Conservation (phyloP, 2,329 filamentous ascomycete species). For the Tolypocladium capitatum region DNA sequence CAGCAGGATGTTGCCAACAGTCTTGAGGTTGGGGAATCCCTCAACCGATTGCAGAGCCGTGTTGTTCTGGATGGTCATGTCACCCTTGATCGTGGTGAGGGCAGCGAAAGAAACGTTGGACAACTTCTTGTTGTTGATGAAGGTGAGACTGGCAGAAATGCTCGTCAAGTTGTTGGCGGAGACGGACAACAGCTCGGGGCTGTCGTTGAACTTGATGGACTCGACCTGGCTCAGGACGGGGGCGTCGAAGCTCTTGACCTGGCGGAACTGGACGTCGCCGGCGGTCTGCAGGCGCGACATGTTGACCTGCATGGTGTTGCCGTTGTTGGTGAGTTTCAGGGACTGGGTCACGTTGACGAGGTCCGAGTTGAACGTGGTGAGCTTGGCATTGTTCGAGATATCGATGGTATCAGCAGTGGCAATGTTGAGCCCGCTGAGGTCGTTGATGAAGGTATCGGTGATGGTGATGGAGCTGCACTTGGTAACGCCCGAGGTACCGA, state of each 20-base stretch:
- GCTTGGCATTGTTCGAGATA: conserved; percentile 81
- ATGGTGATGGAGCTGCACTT: conserved; percentile 59
- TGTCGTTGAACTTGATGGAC: conserved; percentile 73
- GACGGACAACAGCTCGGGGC: conserved; percentile 55
- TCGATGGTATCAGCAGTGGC: conserved; percentile 57
- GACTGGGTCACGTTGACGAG: conserved; percentile 60
- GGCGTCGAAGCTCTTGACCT: conserved; percentile 60
- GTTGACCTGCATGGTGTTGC: conserved; percentile 52
- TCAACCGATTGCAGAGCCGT: conserved; percentile 52
- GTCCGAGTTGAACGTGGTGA: conserved; percentile 63
- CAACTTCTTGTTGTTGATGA: conserved; percentile 48
- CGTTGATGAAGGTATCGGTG: conserved; percentile 72
- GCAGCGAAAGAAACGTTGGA: conserved; percentile 63
- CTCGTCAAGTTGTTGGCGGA: conserved; percentile 45
- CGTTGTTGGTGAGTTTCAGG: conserved; percentile 71
- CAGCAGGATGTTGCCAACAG: conserved; percentile 73
- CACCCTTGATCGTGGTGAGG: conserved; percentile 59
- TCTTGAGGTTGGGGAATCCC: conserved; percentile 54
- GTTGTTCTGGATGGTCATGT: conserved; percentile 85
- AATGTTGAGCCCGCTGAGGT: conserved; percentile 71
- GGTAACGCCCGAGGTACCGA: conserved; percentile 45
- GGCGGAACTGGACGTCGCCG: conserved; percentile 44
- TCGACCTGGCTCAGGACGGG: conserved; percentile 56
- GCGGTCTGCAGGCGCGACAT: conserved; percentile 64
- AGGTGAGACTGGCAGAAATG: conserved; percentile 42